Conservation (phyloP, 2,329 filamentous ascomycete genomes). For the Colletotrichum tabaci region DNA sequence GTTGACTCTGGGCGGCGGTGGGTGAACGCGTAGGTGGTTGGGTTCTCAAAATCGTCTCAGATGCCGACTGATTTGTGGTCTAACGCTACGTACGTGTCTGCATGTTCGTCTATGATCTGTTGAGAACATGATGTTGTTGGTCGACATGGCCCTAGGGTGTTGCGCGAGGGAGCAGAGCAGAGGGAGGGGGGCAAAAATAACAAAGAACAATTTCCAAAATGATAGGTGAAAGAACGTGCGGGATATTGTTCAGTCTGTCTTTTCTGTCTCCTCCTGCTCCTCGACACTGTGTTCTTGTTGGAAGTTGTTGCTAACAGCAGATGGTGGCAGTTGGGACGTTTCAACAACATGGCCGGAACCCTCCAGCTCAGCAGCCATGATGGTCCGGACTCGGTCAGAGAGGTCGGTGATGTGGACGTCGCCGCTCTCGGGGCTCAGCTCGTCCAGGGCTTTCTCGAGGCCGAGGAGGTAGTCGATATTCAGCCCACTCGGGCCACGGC, state of each 20-base stretch:
- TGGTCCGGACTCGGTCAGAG: slow-evolving; percentile 77
- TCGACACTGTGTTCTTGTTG: slow-evolving; percentile 46
- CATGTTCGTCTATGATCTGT: slow-evolving; percentile 38
- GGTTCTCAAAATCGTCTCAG: slow-evolving; percentile 18
- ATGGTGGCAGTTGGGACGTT: slow-evolving; percentile 4
- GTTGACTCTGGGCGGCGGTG: neutral
- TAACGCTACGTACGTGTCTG: slow-evolving; percentile 33
- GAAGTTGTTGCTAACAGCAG: slow-evolving; percentile 43
- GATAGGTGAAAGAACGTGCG: slow-evolving; percentile 17
- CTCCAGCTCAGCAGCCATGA: slow-evolving; percentile 60
- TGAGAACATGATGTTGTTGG: slow-evolving; percentile 14
- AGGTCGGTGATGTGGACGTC: slow-evolving; percentile 91
- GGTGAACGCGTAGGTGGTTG: neutral
- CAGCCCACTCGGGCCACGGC: slow-evolving; percentile 86
- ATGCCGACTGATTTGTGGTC: slow-evolving; percentile 31
- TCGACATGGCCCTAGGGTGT: slow-evolving; percentile 11
- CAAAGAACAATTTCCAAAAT: slow-evolving; percentile 6
- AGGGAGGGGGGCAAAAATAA: neutral
- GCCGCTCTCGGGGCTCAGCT: slow-evolving; percentile 80
- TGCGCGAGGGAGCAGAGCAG: neutral
- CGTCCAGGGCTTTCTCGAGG: slow-evolving; percentile 81
- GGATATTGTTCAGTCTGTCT: slow-evolving; percentile 50
- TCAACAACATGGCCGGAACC: slow-evolving; percentile 26
- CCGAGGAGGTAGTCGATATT: slow-evolving; percentile 92
- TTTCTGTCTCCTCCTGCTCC: slow-evolving; percentile 74